Evolutionary conservation across 2,329 filamentous ascomycete genomes (phyloP).

Genomic region (Sclerotiophoma versabilis): DNA sequence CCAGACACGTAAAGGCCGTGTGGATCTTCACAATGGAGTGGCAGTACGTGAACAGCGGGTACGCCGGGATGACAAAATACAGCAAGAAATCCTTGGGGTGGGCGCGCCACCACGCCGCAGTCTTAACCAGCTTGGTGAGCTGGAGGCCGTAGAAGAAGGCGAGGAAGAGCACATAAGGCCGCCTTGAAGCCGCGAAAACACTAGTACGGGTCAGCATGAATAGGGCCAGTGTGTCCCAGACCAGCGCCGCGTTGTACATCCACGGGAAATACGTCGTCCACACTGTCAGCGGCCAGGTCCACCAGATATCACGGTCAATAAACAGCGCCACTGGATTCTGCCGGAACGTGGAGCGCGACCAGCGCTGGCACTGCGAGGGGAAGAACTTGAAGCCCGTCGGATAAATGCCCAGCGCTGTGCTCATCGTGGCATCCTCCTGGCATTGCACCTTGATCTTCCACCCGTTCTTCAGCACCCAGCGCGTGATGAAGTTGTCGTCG

Average conservation of each 20-base stretch:
- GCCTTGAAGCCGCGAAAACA: conserved; percentile 12
- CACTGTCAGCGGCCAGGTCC: conserved; percentile 29
- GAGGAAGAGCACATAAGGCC: neutral
- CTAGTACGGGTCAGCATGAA: conserved; percentile 15
- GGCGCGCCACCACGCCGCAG: conserved; percentile 27
- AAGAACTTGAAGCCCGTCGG: conserved; percentile 27
- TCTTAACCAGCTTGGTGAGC: conserved; percentile 33
- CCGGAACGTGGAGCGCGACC: conserved; percentile 34
- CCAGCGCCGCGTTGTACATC: conserved; percentile 33
- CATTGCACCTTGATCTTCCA: conserved; percentile 63
- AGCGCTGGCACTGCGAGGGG: conserved; percentile 31
- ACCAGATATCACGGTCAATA: conserved; percentile 32
- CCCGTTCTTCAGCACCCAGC: conserved; percentile 56
- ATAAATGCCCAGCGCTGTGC: conserved; percentile 54
- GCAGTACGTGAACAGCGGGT: conserved; percentile 25
- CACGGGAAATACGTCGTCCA: conserved; percentile 36
- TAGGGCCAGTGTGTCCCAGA: conserved; percentile 30
- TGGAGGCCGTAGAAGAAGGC: conserved; percentile 21
- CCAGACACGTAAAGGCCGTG: conserved; percentile 24
- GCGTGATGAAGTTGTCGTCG: conserved; percentile 59
- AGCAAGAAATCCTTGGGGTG: conserved; percentile 29
- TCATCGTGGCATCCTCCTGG: conserved; percentile 55
- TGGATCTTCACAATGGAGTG: conserved; percentile 29
- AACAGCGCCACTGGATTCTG: conserved; percentile 34
- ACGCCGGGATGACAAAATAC: conserved; percentile 29